Evolutionary conservation across 2,329 filamentous ascomycete genomes (phyloP).

Genomic region (Botryotinia convoluta): DNA sequence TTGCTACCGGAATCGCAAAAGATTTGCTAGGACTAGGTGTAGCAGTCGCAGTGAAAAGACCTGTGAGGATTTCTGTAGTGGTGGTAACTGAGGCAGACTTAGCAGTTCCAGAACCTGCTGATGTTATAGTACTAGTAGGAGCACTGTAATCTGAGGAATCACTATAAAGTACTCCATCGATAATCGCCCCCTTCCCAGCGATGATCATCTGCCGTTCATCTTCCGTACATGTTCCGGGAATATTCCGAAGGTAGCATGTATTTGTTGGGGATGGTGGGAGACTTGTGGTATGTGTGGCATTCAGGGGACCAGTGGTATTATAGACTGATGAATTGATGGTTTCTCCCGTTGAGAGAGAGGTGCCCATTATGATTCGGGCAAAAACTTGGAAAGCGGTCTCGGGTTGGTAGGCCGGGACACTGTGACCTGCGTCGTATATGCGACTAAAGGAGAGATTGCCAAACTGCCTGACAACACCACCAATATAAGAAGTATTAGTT

Average conservation of each 20-base stretch:
- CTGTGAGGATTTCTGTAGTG: conserved; percentile 36
- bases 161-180: conserved; percentile 57
- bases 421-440: conserved; percentile 66
- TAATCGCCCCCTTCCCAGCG: conserved; percentile 52
- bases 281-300: conserved; percentile 55
- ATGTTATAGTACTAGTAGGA: conserved; percentile 23
- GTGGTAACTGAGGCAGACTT: conserved; percentile 31
- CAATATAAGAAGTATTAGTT: conserved; percentile 65
- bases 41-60: conserved; percentile 37
- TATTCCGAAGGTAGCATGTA: conserved; percentile 61
- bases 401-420: conserved; percentile 55
- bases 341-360: conserved; percentile 50
- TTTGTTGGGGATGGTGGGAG: conserved; percentile 48
- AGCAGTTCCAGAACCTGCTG: conserved; percentile 18
- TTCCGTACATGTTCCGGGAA: conserved; percentile 52
- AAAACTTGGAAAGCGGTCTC: conserved; percentile 55
- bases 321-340: conserved; percentile 51
- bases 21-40: conserved; percentile 32
- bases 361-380: conserved; percentile 55
- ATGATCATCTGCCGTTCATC: conserved; percentile 50
- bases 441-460: conserved; percentile 70
- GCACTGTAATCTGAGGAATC: conserved; percentile 43
- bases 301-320: conserved; percentile 55
- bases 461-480: conserved; percentile 71
- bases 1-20: background rate